Evolutionary conservation across 495 filamentous ascomycete genomes (phyloP), one percentile per base, ranked within the genome.

Genomic region (Xylaria grammica): DNA sequence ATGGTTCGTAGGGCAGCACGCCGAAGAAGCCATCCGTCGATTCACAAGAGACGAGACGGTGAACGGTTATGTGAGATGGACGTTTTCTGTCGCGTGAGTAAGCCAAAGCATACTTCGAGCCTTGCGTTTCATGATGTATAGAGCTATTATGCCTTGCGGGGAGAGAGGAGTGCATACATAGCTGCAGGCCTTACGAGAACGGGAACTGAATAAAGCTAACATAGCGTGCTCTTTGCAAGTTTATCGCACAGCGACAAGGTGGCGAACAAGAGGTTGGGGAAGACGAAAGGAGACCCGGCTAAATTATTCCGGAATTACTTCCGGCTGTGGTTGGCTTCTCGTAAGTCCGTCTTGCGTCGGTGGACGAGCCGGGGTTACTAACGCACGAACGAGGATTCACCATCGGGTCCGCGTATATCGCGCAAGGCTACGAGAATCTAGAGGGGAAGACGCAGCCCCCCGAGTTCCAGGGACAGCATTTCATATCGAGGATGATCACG

Each of bases 401-500:
- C 2, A 69, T 72, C 15, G 79, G 79, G 11, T 77, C 78, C 1
- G 72, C 79, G 4, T 77, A 68, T 55, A 63, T 82, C 30, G 65
- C 55, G n/a, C 74, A 54, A 8, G 77, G 74, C 24, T 17, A 69
- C 4, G 75, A 81, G 11, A 60, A 29, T 1, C 62, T 81, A 27
- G 78, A 70, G 7, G 52, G 20, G 15, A 49, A 44, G 20, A 27
- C 29, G 2, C 30, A 29, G 13, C 32, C 52, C 15, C 26, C 38
- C 32, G 4, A 29, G 4, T 68, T 72, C 30, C 6, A 27, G 11
- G 74, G 71, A 1, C 72, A 58, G 36, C 62, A 74, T 6, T 71
- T 63, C 0, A 60, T 79, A 17, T 78, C 81, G 10, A 75, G 79
- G 17, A 82, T 82, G 79, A 73, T 83, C 17, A 72, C 80, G 30